phyloP scores from a whole-genome alignment of 345 rosid species.

The Gossypium ekmanianum region DNA sequence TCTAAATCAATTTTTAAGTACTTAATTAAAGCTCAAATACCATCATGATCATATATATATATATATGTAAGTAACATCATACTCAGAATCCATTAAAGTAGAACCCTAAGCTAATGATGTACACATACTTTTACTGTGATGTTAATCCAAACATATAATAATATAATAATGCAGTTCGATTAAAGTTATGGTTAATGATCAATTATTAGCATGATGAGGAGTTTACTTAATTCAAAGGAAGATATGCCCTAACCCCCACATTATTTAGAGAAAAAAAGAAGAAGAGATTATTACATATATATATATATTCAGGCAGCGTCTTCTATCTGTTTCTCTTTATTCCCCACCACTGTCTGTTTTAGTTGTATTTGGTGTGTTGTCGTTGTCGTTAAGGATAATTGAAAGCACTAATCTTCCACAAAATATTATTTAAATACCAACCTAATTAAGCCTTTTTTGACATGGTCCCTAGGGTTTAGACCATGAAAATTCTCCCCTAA shows the following conservation, averaged over 20 bases:
- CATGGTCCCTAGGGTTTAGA: neutral
- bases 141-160: no score
- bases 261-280: slow-evolving; percentile 7
- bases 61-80: no score
- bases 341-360: slow-evolving; percentile 45
- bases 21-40: no score
- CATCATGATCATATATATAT: no score
- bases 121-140: no score
- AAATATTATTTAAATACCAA: slow-evolving; percentile 1
- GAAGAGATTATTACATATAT: neutral
- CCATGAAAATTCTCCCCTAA: neutral
- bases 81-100: no score
- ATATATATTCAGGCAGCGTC: neutral
- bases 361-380: slow-evolving; percentile 35
- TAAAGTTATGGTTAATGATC: neutral
- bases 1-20: no score
- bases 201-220: slow-evolving; percentile 8
- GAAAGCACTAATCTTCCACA: slow-evolving; percentile 14
- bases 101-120: no score
- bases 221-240: slow-evolving; percentile 14
- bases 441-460: neutral
- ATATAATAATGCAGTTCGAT: no score
- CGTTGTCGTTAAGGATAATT: slow-evolving; percentile 20
- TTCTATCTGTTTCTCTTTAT: slow-evolving; percentile 29
- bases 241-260: slow-evolving; percentile 21